Percentiles rank a stretch among this genome's conserved stretches.
phyloP scores from a whole-genome alignment of 257 asterid species.

The Solanum habrochaites region DNA sequence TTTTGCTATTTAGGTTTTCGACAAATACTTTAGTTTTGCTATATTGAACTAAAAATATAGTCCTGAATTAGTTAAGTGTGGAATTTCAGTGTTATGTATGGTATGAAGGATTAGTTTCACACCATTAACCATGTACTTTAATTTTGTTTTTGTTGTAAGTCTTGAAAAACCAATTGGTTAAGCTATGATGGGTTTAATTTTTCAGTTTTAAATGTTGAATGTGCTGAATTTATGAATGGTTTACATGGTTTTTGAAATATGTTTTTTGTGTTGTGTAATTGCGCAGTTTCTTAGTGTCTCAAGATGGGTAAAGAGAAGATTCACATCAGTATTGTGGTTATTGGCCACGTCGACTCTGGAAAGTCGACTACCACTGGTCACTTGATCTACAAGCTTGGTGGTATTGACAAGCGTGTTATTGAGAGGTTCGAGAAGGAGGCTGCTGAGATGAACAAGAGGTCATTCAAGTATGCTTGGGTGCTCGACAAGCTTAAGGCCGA shows the following conservation, averaged over 20 bases:
- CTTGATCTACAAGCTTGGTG: constrained; percentile 72
- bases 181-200: not conserved
- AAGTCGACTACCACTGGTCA: constrained; percentile 40
- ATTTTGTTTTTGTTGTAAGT: not conserved
- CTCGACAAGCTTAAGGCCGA: constrained; percentile 88
- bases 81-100: too few species aligned
- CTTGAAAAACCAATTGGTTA: not conserved
- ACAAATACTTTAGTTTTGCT: not conserved
- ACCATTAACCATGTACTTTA: too few species aligned
- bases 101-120: too few species aligned
- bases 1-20: not conserved
- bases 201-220: not conserved
- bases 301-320: constrained; percentile 26
- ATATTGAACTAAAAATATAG: not conserved
- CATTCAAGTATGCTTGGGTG: constrained; percentile 86
- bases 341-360: constrained; percentile 41
- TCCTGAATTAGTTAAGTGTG: not conserved
- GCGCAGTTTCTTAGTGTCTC: not conserved
- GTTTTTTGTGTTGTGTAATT: not conserved
- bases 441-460: constrained; percentile 84
- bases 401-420: constrained; percentile 78
- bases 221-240: not conserved
- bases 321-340: constrained; percentile 37
- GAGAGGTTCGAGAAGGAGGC: constrained; percentile 86
- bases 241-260: not conserved